A percentile compares a stretch with the other conserved stretches of the same genome.
Evolutionary conservation across 2,329 filamentous ascomycete genomes (phyloP).

Genomic region (Acrocalymma vagum): DNA sequence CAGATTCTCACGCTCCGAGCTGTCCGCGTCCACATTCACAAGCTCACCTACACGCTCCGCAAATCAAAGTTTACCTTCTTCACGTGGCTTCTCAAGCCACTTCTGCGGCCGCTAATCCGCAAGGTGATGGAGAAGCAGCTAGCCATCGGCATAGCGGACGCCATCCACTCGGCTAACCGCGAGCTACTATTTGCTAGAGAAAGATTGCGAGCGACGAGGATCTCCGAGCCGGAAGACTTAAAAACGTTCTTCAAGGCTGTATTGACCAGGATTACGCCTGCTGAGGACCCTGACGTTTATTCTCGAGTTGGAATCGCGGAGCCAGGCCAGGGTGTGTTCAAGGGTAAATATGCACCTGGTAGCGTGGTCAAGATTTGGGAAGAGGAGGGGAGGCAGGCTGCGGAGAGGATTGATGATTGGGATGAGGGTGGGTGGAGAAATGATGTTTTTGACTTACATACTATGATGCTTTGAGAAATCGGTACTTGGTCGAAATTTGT

Average conservation of each 20-base stretch:
- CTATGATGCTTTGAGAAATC: slow-evolving; percentile 41
- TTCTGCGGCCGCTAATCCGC: slow-evolving; percentile 81
- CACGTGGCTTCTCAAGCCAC: slow-evolving; percentile 83
- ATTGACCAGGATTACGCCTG: slow-evolving; percentile 75
- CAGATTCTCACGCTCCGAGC: slow-evolving; percentile 79
- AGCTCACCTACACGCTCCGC: slow-evolving; percentile 79
- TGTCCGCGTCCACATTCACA: slow-evolving; percentile 85
- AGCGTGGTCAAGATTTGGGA: slow-evolving; percentile 92
- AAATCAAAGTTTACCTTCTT: slow-evolving; percentile 80
- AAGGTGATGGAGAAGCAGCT: slow-evolving; percentile 82
- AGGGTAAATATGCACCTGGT: slow-evolving; percentile 85
- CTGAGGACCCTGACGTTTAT: slow-evolving; percentile 79
- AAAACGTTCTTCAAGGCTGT: slow-evolving; percentile 85
- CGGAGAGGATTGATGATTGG: slow-evolving; percentile 78
- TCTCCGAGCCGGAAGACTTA: slow-evolving; percentile 81
- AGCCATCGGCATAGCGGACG: slow-evolving; percentile 73
- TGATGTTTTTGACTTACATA: slow-evolving; percentile 73
- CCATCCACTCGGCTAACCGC: slow-evolving; percentile 78
- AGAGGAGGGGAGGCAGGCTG: slow-evolving; percentile 75
- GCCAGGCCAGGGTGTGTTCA: slow-evolving; percentile 73
- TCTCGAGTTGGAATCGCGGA: slow-evolving; percentile 74
- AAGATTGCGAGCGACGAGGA: slow-evolving; percentile 82
- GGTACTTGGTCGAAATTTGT: no score
- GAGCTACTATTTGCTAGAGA: slow-evolving; percentile 89
- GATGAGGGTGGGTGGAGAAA: slow-evolving; percentile 81